Base-by-base conservation (phyloP, 208 protist genomes). In the Tritrichomonas foetus region DNA sequence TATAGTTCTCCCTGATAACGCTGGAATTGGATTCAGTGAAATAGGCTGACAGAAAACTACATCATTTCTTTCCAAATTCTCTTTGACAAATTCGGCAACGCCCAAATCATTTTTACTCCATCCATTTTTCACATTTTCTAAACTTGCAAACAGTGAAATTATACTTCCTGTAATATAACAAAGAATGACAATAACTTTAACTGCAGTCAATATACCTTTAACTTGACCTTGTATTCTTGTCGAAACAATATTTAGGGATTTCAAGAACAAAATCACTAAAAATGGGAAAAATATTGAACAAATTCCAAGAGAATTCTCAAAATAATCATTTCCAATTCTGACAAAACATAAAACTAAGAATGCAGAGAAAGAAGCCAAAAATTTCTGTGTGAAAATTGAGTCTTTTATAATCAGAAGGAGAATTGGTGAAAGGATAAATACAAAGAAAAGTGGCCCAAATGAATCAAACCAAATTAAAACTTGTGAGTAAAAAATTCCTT, bases 401-500 rank as follows among this genome's bases (percentile, higher is more conserved):
- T 13, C 2, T 39, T 89, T 89, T 39, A 39, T 55, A 11, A 16
- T 69, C 13, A 8, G 8, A 11, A 89, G 2, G 5, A 57, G 0
- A 57, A 89, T 33, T 16, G 78, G 78, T 39, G 47, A n/a, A 33
- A 89, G 30, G 16, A 89, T 39, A 3, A 89, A 44, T 33, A 89
- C 5, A 30, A 89, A 57, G 30, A 39, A 89, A 1, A 57, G 39
- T 57, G n/a, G n/a, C 1, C 78, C 78, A 36, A 57, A 61, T 1
- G 78, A 44, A 36, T 89, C 78, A 33, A 89, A 39, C 41, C 41
- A 89, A 16, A 36, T 53, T 2, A 49, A 25, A 3, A 89, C 39
- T 61, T 89, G 78, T 16, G 78, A 25, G 22, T 47, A 89, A 36
- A 89, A 89, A 57, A 89, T 89, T 22, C 78, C 78, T 53, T 89